Evolutionary conservation across 352 stramenopile genomes (phyloP).

Genomic region (Phytopythium mirpurense): DNA sequence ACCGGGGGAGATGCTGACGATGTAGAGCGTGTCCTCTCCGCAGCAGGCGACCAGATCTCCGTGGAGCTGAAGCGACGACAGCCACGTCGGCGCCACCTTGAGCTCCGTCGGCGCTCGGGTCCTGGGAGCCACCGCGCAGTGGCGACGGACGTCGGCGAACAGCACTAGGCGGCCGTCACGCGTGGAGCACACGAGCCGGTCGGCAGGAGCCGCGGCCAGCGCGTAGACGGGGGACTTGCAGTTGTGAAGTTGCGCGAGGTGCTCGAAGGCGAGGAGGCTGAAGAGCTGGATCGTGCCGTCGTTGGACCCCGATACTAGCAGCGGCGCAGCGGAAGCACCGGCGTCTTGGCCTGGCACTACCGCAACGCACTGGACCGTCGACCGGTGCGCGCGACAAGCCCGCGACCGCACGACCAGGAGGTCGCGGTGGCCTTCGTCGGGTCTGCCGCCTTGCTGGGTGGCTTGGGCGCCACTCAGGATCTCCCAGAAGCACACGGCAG

Average conservation of each 20-base stretch:
- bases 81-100: slow-evolving; percentile 44
- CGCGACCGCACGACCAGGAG: neutral
- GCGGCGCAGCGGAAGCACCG: neutral
- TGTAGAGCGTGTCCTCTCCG: slow-evolving; percentile 49
- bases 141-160: slow-evolving; percentile 23
- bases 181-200: slow-evolving; percentile 53
- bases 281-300: slow-evolving; percentile 74
- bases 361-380: slow-evolving; percentile 51
- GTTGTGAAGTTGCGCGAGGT: slow-evolving; percentile 38
- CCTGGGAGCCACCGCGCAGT: neutral
- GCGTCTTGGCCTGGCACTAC: slow-evolving; percentile 8
- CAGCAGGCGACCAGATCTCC: slow-evolving; percentile 42
- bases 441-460: neutral
- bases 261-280: slow-evolving; percentile 28
- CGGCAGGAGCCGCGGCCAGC: slow-evolving; percentile 19
- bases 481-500: slow-evolving; percentile 56
- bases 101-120: slow-evolving; percentile 22
- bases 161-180: slow-evolving; percentile 54
- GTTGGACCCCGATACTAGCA: slow-evolving; percentile 67
- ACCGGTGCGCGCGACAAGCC: slow-evolving; percentile 34
- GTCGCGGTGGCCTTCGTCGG: neutral
- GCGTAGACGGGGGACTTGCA: slow-evolving; percentile 54
- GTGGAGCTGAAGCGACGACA: slow-evolving; percentile 50
- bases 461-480: neutral
- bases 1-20: slow-evolving; percentile 41